These are phyloP conservation scores for Pseudohalonectria lignicola DNA, from an alignment of 2,329 filamentous ascomycete genomes.

Conservation along the genomic window DNA sequence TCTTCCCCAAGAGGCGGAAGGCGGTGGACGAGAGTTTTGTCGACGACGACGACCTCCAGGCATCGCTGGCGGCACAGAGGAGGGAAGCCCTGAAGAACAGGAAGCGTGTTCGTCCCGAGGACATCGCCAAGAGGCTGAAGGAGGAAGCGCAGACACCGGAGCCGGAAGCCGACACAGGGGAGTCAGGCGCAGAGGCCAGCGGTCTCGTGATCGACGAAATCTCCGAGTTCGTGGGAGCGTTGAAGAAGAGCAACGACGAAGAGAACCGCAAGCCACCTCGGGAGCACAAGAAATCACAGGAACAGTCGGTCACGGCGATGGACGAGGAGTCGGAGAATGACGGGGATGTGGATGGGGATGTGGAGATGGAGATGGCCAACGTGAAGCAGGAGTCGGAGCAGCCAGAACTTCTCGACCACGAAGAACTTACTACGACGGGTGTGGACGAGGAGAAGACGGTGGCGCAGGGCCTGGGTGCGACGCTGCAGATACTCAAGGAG, in stretches of 20 bases:
- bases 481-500: slow-evolving; percentile 72
- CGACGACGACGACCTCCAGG: slow-evolving; percentile 89
- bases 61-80: slow-evolving; percentile 72
- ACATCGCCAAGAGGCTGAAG: slow-evolving; percentile 71
- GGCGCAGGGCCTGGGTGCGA: slow-evolving; percentile 67
- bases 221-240: slow-evolving; percentile 81
- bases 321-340: slow-evolving; percentile 29
- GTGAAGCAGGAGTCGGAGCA: slow-evolving; percentile 31
- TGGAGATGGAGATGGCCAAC: slow-evolving; percentile 40
- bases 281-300: slow-evolving; percentile 26
- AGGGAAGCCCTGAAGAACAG: slow-evolving; percentile 81
- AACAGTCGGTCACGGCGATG: slow-evolving; percentile 30
- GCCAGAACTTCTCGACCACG: slow-evolving; percentile 31
- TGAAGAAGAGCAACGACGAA: slow-evolving; percentile 56
- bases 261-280: slow-evolving; percentile 39
- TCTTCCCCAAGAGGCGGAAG: slow-evolving; percentile 48
- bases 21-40: slow-evolving; percentile 59
- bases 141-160: slow-evolving; percentile 44
- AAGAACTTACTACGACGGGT: slow-evolving; percentile 45
- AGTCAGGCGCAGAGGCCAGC: slow-evolving; percentile 26
- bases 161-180: slow-evolving; percentile 34
- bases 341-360: too few species aligned
- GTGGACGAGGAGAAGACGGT: slow-evolving; percentile 78
- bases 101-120: slow-evolving; percentile 76
- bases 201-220: slow-evolving; percentile 94